These are phyloP conservation scores for Podospora comata DNA, from an alignment of 495 filamentous ascomycete species.

Conservation along the genomic window DNA sequence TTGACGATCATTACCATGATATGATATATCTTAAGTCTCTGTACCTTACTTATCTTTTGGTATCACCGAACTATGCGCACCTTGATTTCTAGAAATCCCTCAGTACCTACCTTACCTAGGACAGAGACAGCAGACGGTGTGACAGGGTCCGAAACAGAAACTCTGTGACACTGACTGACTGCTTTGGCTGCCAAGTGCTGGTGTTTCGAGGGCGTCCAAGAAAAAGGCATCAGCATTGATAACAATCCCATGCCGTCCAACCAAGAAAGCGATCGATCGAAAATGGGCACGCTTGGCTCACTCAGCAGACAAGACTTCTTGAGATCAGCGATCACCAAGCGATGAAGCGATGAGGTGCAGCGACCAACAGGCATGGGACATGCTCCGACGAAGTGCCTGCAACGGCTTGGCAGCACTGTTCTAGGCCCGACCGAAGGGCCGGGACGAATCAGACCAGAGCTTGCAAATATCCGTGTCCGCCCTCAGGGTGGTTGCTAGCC, in stretches of 20 bases:
- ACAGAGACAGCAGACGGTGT: too few species aligned
- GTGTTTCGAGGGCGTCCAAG: background rate
- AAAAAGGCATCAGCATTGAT: background rate
- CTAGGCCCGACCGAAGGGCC: background rate
- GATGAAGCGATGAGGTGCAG: background rate
- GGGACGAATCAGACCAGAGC: background rate
- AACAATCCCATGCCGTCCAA: background rate
- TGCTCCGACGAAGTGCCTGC: background rate
- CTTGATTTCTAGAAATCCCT: too few species aligned
- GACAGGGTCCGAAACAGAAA: background rate
- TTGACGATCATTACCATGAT: background rate
- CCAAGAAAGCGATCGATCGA: background rate
- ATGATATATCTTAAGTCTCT: too few species aligned
- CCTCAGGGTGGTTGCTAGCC: background rate
- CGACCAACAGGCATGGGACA: background rate
- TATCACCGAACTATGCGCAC: too few species aligned
- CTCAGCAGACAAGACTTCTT: too few species aligned
- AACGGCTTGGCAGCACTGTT: slow-evolving; percentile 7
- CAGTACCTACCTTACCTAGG: too few species aligned
- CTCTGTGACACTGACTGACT: too few species aligned
- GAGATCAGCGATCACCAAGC: background rate
- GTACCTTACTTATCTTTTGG: background rate
- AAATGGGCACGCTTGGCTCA: background rate
- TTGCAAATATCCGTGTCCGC: too few species aligned
- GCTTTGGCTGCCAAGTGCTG: background rate